Percentiles rank a stretch among this genome's conserved stretches.
These are phyloP conservation scores for Boletellus emodensis DNA, from an alignment of 768 basidiomycete species.

Conservation along the genomic window DNA sequence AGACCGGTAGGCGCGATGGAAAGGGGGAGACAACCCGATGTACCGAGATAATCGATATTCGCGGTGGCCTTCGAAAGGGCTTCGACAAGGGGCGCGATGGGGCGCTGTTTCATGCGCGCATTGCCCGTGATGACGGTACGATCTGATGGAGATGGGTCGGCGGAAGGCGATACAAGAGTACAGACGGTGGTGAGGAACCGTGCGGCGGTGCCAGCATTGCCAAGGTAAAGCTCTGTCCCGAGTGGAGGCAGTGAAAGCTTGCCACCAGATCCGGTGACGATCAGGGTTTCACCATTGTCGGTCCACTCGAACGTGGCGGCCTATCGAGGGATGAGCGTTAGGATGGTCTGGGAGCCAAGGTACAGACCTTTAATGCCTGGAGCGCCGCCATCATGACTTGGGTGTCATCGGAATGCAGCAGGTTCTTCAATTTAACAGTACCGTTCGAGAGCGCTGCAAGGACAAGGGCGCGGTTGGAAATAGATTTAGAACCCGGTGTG, in stretches of 20 bases:
- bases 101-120: constrained; percentile 97
- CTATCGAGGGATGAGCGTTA: constrained; percentile 34
- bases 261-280: constrained; percentile 86
- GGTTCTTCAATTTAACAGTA: constrained; percentile 81
- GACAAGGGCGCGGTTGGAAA: constrained; percentile 91
- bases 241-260: constrained; percentile 69
- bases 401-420: constrained; percentile 96
- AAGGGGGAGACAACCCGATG: constrained; percentile 82
- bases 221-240: constrained; percentile 89
- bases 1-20: constrained; percentile 81
- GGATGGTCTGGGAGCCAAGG: background rate
- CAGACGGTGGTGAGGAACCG: constrained; percentile 97
- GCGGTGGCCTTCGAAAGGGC: constrained; percentile 82
- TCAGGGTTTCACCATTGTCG: constrained; percentile 92
- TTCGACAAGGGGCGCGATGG: constrained; percentile 91
- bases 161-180: constrained; percentile 64
- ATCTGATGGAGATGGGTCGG: constrained; percentile 33
- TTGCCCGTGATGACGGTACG: constrained; percentile 92
- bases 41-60: constrained; percentile 72
- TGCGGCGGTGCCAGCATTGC: constrained; percentile 96
- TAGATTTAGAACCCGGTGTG: constrained; percentile 94
- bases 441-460: constrained; percentile 90
- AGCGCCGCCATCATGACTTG: constrained; percentile 99
- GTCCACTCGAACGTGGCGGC: constrained; percentile 94
- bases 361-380: constrained; percentile 70